These are phyloP conservation scores for Hypoxylon subgilvum DNA, from an alignment of 495 filamentous ascomycete genomes.

Conservation along the genomic window DNA sequence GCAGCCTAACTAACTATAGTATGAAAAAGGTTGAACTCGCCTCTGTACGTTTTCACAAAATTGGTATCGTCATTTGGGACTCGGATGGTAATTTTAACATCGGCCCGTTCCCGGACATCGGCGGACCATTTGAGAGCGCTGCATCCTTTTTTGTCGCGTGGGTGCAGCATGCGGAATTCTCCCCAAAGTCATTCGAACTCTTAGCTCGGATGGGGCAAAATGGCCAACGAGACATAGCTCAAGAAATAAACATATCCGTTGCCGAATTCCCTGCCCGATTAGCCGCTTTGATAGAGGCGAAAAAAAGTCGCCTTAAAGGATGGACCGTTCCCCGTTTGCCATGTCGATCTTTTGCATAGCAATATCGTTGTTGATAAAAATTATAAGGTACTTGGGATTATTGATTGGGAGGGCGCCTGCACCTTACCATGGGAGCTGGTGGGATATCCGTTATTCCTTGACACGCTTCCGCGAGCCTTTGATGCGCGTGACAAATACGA, in stretches of 20 bases:
- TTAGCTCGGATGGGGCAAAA: too few species aligned
- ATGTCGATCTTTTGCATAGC: constrained; percentile 44
- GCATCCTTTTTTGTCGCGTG: constrained; percentile 30
- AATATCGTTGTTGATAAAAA: constrained; percentile 45
- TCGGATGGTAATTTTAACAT: constrained; percentile 20
- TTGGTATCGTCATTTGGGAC: constrained; percentile 11
- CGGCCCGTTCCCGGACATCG: constrained; percentile 33
- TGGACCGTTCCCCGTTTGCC: constrained; percentile 38
- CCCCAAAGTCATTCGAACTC: too few species aligned
- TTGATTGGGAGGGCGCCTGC: constrained; percentile 47
- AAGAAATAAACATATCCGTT: constrained; percentile 22
- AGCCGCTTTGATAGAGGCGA: background rate
- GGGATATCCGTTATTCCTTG: constrained; percentile 13
- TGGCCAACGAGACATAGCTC: constrained; percentile 1
- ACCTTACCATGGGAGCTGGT: constrained; percentile 39
- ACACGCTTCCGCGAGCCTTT: constrained; percentile 2
- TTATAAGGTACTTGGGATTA: constrained; percentile 41
- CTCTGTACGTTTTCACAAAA: constrained; percentile 25
- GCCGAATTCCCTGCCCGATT: constrained; percentile 24
- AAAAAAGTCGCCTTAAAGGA: background rate
- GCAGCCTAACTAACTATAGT: background rate
- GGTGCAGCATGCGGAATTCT: constrained; percentile 20
- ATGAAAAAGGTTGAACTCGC: constrained; percentile 19
- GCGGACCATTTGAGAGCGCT: constrained; percentile 36
- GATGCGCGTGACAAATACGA: constrained; percentile 18